Percentiles rank a stretch among this genome's conserved stretches.
phyloP scores from a whole-genome alignment of 2,329 filamentous ascomycete species.

The Ophiocordyceps robertsii region DNA sequence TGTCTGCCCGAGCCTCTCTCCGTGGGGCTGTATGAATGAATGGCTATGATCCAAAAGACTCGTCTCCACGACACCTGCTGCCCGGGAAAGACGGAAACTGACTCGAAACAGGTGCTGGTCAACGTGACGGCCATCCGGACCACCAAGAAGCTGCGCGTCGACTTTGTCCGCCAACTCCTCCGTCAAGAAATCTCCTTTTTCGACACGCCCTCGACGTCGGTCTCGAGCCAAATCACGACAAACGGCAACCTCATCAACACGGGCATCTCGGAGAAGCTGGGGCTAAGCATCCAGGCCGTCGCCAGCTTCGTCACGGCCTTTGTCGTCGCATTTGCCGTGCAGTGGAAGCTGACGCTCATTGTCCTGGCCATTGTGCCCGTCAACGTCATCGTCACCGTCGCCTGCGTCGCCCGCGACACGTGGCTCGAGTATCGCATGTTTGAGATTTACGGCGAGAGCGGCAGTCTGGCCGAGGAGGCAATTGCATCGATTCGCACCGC shows the following conservation, averaged over 20 bases:
- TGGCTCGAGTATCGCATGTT: constrained; percentile 29
- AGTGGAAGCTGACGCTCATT: constrained; percentile 29
- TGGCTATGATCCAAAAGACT: too few species aligned
- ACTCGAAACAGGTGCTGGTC: constrained; percentile 11
- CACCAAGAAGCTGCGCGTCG: constrained; percentile 21
- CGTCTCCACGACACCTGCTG: too few species aligned
- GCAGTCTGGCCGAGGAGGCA: constrained; percentile 32
- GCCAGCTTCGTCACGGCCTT: constrained; percentile 26
- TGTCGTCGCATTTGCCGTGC: constrained; percentile 24
- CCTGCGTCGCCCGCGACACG: constrained; percentile 25
- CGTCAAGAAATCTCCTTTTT: constrained; percentile 43
- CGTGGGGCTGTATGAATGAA: too few species aligned
- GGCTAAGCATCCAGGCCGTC: constrained; percentile 24
- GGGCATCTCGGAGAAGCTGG: constrained; percentile 31
- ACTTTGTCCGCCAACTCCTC: constrained; percentile 22
- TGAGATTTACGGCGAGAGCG: constrained; percentile 26
- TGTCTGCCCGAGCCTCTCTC: neutral
- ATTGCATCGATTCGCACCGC: constrained; percentile 34
- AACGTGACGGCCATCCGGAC: constrained; percentile 23
- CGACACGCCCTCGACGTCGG: constrained; percentile 30
- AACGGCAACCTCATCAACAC: constrained; percentile 31
- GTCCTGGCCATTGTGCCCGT: constrained; percentile 30
- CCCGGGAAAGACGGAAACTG: too few species aligned
- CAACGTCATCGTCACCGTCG: constrained; percentile 24
- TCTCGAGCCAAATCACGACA: constrained; percentile 32